Evolutionary conservation across 139 green algal genomes (phyloP), one percentile per base, ranked within the genome.

Genomic region (Chlorella sp.): DNA sequence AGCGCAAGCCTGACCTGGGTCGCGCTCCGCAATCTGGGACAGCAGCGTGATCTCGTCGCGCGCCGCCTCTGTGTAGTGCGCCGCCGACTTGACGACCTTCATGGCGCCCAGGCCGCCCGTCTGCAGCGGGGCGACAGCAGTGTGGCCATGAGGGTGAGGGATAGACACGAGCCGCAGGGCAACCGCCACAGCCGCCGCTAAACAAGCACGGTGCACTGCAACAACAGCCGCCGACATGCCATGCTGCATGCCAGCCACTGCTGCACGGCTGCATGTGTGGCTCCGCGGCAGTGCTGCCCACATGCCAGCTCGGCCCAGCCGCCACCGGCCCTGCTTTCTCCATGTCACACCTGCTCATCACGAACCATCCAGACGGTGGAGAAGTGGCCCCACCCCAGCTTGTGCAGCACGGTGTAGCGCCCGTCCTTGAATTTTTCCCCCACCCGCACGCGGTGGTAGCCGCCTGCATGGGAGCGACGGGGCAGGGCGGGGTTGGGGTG

Each of bases 341-440:
- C 44, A 6, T 51, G 44, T 80, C 87, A 6, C 71, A 93, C 13
- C 89, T 62, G 21, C 76, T 88, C 81, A 73, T 98, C 94, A 26
- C 88, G 65, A 12, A 98, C 95, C 15, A 98, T 91, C 98, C 98
- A 99, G 30, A 99, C 97, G 0, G 98, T 99, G 41, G 92, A 97
- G 89, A 99, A 99, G 91, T 99, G 98, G n/a, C 98, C 98, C 98
- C 98, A 99, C 25, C 98, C 98, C 17, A 99, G 93, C 90, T 99
- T 99, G 75, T 91, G 84, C 25, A 97, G 88, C 20, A 99, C 97
- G 0, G 86, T 91, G 91, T 99, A 99, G 0, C 95, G 91, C 0
- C 95, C 96, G 47, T 91, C 67, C 55, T 97, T 96, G 90, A 96
- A 99, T 62, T 85, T 88, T 76, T 99, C 97, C 18, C 97, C 97